phyloP scores from a whole-genome alignment of 306 rosid genomes.

The Cucurbita pepo region DNA sequence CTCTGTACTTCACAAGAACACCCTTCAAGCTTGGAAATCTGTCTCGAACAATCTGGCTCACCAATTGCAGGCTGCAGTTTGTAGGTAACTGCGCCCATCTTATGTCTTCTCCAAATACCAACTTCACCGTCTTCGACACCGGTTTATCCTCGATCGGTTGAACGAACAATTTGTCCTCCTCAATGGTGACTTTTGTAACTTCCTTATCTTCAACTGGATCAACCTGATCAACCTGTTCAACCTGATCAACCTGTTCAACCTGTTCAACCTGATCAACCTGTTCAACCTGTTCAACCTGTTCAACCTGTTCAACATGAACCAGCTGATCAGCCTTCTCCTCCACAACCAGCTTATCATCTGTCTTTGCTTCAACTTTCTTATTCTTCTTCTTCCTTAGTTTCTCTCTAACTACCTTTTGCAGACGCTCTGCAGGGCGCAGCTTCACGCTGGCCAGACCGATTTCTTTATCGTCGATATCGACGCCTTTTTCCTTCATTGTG shows the following conservation, averaged over 20 bases:
- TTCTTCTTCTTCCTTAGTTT: slow-evolving; percentile 49
- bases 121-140: slow-evolving; percentile 58
- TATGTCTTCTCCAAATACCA: slow-evolving; percentile 83
- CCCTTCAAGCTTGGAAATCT: slow-evolving; percentile 64
- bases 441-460: slow-evolving; percentile 32
- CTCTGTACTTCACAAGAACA: slow-evolving; percentile 66
- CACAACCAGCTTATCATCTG: slow-evolving; percentile 31
- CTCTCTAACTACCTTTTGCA: slow-evolving; percentile 47
- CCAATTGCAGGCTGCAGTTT: slow-evolving; percentile 52
- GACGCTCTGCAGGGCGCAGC: slow-evolving; percentile 15
- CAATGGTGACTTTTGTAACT: slow-evolving; percentile 15
- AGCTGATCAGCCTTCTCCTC: slow-evolving; percentile 20
- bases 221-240: background rate
- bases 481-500: slow-evolving; percentile 47
- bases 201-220: slow-evolving; percentile 24
- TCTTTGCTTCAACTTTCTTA: slow-evolving; percentile 20
- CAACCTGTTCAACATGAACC: slow-evolving; percentile 9
- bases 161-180: slow-evolving; percentile 14
- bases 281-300: slow-evolving; percentile 18
- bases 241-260: slow-evolving; percentile 10
- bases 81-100: slow-evolving; percentile 65
- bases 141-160: slow-evolving; percentile 26
- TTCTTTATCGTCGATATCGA: slow-evolving; percentile 40
- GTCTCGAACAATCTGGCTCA: slow-evolving; percentile 50
- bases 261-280: background rate